Base-by-base conservation (phyloP, 371 early-diverging fungal genomes). In the Dichotomocladium elegans region DNA sequence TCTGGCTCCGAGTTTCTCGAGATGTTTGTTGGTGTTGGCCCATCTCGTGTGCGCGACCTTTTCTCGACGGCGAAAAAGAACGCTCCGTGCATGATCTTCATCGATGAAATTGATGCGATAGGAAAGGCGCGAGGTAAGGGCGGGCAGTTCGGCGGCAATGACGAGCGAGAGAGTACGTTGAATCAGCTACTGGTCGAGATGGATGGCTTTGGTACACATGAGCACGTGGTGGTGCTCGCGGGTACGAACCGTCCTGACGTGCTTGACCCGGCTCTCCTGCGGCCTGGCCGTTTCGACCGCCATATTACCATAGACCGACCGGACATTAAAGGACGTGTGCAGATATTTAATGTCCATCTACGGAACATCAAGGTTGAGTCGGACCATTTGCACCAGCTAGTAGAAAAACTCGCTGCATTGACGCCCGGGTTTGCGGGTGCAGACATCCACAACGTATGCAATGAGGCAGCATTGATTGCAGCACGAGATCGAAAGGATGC, bases 11-110 rank as follows among this genome's bases (percentile, higher is more conserved):
- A 99, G 72, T 99, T 99, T 60, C 94, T 98, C 15, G 99, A 99
- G 72, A 99, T 99, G 97, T 99, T 98, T 88, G 99, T 99, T 19
- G 99, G 99, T 66, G 98, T 99, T 12, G 99, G 99, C 37, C 90
- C 97, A 14, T 92, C 94, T 24, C 87, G 98, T 42, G 97, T 99
- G 1, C 87, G 99, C 27, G 98, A 98, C 63, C 66, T 99, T 62
- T 99, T 99, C 76, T 86, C 92, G 3, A 93, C 85, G 25, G 99
- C 99, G 49, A 93, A 96, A 72, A 96, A 97, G 79, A 84, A 94
- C 60, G 87, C 97, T 12, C 99, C 99, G 1, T 96, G 97, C 70
- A 99, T 99, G 53, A 93, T 99, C 61, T 99, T 99, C 72, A 94
- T 99, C 29, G 99, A 99, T 62, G 99, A 99, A 73, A 99, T 99